Conservation (phyloP, 78 protist genomes). For the Tieghemostelium lacteum region DNA sequence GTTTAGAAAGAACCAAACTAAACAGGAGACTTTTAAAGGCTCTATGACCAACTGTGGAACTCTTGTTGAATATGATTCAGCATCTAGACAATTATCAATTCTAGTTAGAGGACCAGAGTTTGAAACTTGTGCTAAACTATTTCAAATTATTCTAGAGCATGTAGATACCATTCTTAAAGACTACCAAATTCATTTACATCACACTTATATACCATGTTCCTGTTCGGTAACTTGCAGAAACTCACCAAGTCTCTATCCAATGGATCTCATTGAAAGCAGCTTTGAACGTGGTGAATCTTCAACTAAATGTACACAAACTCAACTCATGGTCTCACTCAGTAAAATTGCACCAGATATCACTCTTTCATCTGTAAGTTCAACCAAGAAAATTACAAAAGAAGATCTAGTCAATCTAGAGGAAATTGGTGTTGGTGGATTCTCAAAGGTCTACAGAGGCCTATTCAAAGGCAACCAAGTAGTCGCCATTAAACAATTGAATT, state of each 20-base stretch:
- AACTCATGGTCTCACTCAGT: conserved; percentile 17
- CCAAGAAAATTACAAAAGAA: conserved; percentile 39
- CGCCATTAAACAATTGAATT: conserved; percentile 51
- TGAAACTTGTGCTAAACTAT: conserved; percentile 51
- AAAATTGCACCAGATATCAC: conserved; percentile 66
- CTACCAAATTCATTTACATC: background rate
- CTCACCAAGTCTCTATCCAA: conserved; percentile 14
- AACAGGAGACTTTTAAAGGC: conserved; percentile 16
- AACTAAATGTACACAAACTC: conserved; percentile 22
- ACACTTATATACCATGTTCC: conserved; percentile 35
- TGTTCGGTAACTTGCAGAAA: conserved; percentile 30
- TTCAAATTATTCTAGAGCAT: conserved; percentile 53
- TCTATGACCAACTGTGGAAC: conserved; percentile 62
- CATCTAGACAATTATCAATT: conserved; percentile 34
- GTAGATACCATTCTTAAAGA: conserved; percentile 67
- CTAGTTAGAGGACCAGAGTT: conserved; percentile 73
- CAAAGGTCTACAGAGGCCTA: conserved; percentile 32
- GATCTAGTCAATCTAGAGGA: conserved; percentile 25
- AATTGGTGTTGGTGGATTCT: conserved; percentile 71
- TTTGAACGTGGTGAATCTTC: conserved; percentile 45
- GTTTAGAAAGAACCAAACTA: conserved; percentile 41
- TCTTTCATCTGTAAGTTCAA: conserved; percentile 33
- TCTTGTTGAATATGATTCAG: conserved; percentile 37
- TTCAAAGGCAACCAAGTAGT: conserved; percentile 11
- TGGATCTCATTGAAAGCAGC: conserved; percentile 23